These are phyloP conservation scores for Saccharomyces cerevisiae DNA, from an alignment of 805 yeast species.

Conservation along the genomic window DNA sequence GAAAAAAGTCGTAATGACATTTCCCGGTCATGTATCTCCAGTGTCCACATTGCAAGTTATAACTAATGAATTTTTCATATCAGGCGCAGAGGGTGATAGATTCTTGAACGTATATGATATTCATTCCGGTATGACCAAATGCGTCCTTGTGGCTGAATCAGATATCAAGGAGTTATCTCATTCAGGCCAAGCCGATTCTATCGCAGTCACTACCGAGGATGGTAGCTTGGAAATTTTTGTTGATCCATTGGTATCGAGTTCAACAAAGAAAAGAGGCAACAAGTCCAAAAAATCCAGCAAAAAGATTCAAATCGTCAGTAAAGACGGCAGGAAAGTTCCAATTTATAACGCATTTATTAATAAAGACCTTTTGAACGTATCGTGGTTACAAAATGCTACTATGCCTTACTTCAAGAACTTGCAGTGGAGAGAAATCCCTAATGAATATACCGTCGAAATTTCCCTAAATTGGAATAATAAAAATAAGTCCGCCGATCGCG, in stretches of 20 bases:
- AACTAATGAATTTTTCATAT: conserved; percentile 41
- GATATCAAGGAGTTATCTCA: conserved; percentile 43
- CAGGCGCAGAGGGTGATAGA: conserved; percentile 74
- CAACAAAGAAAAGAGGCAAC: conserved; percentile 40
- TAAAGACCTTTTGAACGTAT: conserved; percentile 34
- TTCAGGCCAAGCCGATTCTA: conserved; percentile 19
- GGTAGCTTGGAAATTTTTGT: conserved; percentile 68
- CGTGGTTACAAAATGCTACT: conserved; percentile 58
- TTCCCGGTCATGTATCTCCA: conserved; percentile 73
- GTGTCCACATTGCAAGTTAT: conserved; percentile 40
- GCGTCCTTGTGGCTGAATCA: conserved; percentile 65
- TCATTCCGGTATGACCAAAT: conserved; percentile 30
- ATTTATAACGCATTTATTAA: conserved; percentile 28
- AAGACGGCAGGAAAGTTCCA: conserved; percentile 16
- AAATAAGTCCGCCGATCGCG: conserved; percentile 10
- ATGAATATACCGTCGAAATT: conserved; percentile 35
- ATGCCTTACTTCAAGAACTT: conserved; percentile 49
- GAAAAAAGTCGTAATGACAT: conserved; percentile 39
- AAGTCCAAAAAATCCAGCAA: conserved; percentile 46
- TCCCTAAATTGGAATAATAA: conserved; percentile 19
- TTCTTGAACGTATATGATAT: conserved; percentile 60
- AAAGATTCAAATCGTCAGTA: conserved; percentile 43
- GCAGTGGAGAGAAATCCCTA: conserved; percentile 40
- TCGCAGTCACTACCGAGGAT: conserved; percentile 56
- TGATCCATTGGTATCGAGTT: conserved; percentile 37